Base-by-base conservation (phyloP, 2,329 filamentous ascomycete genomes). In the Macroventuria anomochaeta region DNA sequence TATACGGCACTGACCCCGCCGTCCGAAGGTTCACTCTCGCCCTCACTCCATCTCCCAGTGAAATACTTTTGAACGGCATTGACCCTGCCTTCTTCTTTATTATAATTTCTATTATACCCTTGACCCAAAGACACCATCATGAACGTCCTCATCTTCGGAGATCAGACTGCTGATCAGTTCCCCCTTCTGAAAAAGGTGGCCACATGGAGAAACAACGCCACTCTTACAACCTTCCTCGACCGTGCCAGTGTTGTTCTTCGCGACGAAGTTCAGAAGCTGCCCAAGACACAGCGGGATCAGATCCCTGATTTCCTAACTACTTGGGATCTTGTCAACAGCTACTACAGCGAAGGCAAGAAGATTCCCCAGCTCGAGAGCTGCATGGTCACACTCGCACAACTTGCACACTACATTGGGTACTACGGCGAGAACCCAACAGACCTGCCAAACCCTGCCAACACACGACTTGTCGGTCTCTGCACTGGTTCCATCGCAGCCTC, bases 401-500 rank as follows among this genome's bases (percentile, higher is more conserved):
- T 89, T 47, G 83, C 83, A 40, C 86, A 89, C 69, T 89, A 87
- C 72, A 87, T 90, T 58, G 85, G 88, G 82, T 81, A 80, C 69
- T 82, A 77, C 61, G 75, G 74, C 26, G 79, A 80, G 75, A 84
- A 77, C 77, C 82, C 73, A 69, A 80, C 71, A 76, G 85, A 80
- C 73, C 76, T 72, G 69, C 83, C 67, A 57, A 75, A 64, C 70
- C 80, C 69, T 67, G 78, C 66, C 72, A 84, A 75, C 68, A 78
- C 76, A 15, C 72, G 81, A 65, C 77, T 87, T 20, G 79, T 88
- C 23, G 87, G 86, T 53, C 80, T 90, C 36, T 89, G 87, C 77
- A 88, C 86, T 33, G 88, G 88, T 44, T 79, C 88, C 18, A 83
- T 90, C 63, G 86, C 87, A n/a, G 87, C 85, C n/a, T 79, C 83